Evolutionary conservation across 768 basidiomycete species (phyloP).

Genomic region (Pulveroboletus ravenelii): DNA sequence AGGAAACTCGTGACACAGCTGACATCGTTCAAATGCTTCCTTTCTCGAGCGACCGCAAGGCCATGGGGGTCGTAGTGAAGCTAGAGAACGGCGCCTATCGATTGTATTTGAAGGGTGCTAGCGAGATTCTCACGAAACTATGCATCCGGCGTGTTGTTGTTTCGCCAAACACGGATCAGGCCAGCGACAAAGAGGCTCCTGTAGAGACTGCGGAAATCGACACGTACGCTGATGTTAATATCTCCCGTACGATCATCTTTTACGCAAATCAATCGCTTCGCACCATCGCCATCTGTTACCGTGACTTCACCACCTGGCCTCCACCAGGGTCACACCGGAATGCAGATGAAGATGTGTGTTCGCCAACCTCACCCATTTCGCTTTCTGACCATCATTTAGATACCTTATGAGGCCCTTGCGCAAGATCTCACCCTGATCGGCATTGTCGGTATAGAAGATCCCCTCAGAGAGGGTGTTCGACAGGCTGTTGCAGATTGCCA

Average conservation of each 20-base stretch:
- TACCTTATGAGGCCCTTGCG: constrained; percentile 66
- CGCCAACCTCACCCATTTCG: background rate
- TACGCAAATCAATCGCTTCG: constrained; percentile 95
- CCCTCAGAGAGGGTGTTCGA: constrained; percentile 83
- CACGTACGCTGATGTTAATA: constrained; percentile 69
- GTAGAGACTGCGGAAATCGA: constrained; percentile 63
- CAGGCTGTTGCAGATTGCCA: constrained; percentile 86
- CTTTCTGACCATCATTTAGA: constrained; percentile 35
- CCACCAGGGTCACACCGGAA: constrained; percentile 43
- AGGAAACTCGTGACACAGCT: constrained; percentile 54
- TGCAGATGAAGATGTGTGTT: constrained; percentile 52
- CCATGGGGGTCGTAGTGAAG: constrained; percentile 87
- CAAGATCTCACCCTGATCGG: constrained; percentile 77
- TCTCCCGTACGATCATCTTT: constrained; percentile 90
- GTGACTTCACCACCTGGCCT: constrained; percentile 85
- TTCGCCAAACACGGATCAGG: constrained; percentile 17
- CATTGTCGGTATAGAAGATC: constrained; percentile 95
- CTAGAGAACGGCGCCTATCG: constrained; percentile 50
- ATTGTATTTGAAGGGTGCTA: constrained; percentile 87
- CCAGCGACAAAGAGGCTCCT: constrained; percentile 18
- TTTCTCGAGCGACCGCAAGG: constrained; percentile 89
- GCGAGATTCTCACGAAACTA: constrained; percentile 82
- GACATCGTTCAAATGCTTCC: constrained; percentile 82
- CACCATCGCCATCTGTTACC: constrained; percentile 92
- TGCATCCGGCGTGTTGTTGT: constrained; percentile 76